These are phyloP conservation scores for Quercus mongolica DNA, from an alignment of 306 rosid species.

Conservation along the genomic window DNA sequence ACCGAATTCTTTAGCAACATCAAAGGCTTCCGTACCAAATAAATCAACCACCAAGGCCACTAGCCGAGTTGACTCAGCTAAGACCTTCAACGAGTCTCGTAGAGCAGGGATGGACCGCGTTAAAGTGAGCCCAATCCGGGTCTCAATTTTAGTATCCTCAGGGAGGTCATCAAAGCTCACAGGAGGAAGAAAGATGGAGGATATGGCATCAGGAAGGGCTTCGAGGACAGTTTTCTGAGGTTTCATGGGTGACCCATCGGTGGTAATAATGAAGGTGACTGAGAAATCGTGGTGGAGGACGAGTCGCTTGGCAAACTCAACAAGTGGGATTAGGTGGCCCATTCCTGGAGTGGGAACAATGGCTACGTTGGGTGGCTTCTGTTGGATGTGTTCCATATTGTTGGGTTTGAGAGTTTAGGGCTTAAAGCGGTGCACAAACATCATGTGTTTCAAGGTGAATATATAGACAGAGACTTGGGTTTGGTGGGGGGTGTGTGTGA, in stretches of 20 bases:
- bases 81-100: background rate
- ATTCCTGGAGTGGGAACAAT: constrained; percentile 23
- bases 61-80: background rate
- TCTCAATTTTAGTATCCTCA: background rate
- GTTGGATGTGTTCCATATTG: background rate
- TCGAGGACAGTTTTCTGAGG: constrained; percentile 7
- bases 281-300: constrained; percentile 4
- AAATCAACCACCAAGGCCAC: constrained; percentile 9
- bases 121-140: background rate
- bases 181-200: constrained; percentile 15
- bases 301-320: constrained; percentile 23
- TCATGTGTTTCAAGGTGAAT: too few relatives aligned
- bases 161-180: constrained; percentile 26
- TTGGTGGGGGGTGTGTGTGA: too few relatives aligned
- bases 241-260: background rate
- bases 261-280: constrained; percentile 21
- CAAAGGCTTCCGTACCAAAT: constrained; percentile 4
- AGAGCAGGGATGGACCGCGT: constrained; percentile 20
- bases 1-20: constrained; percentile 14
- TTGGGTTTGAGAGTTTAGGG: background rate
- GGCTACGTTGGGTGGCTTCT: background rate
- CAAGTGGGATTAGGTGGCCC: constrained; percentile 25
- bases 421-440: background rate
- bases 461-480: too few relatives aligned
- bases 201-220: background rate